phyloP scores from a whole-genome alignment of 352 stramenopile species.

The Globisporangium irregulare region DNA sequence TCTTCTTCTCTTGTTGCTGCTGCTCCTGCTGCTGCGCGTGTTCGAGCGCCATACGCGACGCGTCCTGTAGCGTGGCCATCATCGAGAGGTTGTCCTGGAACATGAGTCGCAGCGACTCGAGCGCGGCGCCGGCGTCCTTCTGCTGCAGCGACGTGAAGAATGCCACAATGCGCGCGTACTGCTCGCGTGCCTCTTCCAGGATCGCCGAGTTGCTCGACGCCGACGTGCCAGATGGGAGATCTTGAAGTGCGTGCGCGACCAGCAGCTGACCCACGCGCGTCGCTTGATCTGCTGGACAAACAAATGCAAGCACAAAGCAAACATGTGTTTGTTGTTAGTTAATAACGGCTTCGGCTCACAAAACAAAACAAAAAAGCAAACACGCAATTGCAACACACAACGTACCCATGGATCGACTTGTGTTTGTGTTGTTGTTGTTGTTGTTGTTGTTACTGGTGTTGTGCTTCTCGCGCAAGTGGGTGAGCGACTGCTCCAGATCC shows the following conservation, averaged over 20 bases:
- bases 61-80: slow-evolving; percentile 45
- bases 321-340: not conserved
- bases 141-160: slow-evolving; percentile 39
- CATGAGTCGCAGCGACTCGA: slow-evolving; percentile 36
- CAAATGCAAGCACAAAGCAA: slow-evolving; percentile 1
- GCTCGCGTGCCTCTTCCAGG: slow-evolving; percentile 47
- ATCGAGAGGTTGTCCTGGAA: slow-evolving; percentile 34
- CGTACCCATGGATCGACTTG: slow-evolving; percentile 52
- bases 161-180: slow-evolving; percentile 35
- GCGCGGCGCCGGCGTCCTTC: slow-evolving; percentile 35
- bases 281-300: slow-evolving; percentile 33
- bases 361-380: not conserved
- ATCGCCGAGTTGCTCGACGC: slow-evolving; percentile 36
- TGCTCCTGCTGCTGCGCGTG: slow-evolving; percentile 7
- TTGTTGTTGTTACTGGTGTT: slow-evolving; percentile 10
- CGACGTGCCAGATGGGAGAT: slow-evolving; percentile 29
- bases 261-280: slow-evolving; percentile 59
- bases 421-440: not conserved
- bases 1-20: not conserved
- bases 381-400: slow-evolving; percentile 4
- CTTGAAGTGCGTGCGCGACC: slow-evolving; percentile 40
- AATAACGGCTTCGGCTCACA: not conserved
- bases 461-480: slow-evolving; percentile 46
- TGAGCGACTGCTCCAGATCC: slow-evolving; percentile 48
- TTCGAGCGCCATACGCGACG: slow-evolving; percentile 21